These are phyloP conservation scores for Melocanna baccifera DNA, from an alignment of 176 grass and related monocot species.

Conservation along the genomic window DNA sequence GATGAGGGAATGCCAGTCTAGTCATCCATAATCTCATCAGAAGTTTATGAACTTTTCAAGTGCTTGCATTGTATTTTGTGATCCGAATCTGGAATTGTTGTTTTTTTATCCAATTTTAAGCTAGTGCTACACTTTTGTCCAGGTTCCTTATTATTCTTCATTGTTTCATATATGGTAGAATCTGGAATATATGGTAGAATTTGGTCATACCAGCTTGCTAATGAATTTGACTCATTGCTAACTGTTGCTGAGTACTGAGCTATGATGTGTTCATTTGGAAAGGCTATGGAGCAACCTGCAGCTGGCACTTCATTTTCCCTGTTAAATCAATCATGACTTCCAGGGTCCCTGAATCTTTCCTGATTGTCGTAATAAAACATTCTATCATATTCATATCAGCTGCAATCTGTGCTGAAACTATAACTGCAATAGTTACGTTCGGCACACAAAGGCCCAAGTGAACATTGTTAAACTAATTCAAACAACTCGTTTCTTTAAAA, in stretches of 20 bases:
- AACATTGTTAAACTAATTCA: neutral
- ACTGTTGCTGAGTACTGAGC: neutral
- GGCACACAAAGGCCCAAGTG: neutral
- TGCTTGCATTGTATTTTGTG: too few species aligned
- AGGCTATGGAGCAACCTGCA: neutral
- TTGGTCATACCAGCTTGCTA: too few species aligned
- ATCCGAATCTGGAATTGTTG: too few species aligned
- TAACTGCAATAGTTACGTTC: neutral
- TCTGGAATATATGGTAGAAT: too few species aligned
- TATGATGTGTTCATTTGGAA: neutral
- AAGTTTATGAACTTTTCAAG: too few species aligned
- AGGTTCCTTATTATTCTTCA: too few species aligned
- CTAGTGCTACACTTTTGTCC: too few species aligned
- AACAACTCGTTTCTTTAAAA: neutral
- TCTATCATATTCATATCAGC: neutral
- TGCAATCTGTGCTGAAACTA: neutral
- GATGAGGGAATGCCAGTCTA: too few species aligned
- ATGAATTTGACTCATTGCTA: neutral
- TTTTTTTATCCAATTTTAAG: too few species aligned
- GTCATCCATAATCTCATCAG: too few species aligned
- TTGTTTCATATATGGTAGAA: too few species aligned
- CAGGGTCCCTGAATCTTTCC: neutral
- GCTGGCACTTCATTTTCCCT: neutral
- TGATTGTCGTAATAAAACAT: neutral
- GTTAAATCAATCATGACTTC: neutral